Conservation (phyloP, 495 filamentous ascomycete species). For the Lophiotrema nucula region DNA sequence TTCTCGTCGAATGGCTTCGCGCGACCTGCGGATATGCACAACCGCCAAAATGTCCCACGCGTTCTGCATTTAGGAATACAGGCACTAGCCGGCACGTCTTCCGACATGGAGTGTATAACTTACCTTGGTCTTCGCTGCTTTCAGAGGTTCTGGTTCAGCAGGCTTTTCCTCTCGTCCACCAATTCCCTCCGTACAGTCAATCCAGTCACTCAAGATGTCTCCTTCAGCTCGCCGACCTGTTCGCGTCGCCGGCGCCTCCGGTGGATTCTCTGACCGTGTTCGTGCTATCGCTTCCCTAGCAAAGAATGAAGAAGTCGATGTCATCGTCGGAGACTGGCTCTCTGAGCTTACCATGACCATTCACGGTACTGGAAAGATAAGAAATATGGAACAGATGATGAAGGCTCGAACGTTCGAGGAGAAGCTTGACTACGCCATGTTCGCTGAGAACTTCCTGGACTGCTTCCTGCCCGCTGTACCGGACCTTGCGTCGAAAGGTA, state of each 20-base stretch:
- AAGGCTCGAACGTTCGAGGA: conserved; percentile 26
- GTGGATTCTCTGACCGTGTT: conserved; percentile 33
- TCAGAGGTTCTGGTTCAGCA: no score
- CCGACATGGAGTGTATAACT: conserved; percentile 9
- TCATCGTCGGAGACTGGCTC: conserved; percentile 34
- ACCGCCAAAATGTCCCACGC: not conserved
- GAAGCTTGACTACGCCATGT: conserved; percentile 29
- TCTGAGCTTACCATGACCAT: conserved; percentile 37
- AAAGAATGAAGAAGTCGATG: conserved; percentile 29
- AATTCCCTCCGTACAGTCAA: not conserved
- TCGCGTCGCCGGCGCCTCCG: conserved; percentile 30
- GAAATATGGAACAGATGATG: conserved; percentile 25
- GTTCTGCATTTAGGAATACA: not conserved
- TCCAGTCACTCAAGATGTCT: conserved; percentile 8
- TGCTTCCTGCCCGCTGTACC: conserved; percentile 36
- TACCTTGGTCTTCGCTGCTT: not conserved
- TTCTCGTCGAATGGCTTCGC: not conserved
- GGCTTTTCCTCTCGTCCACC: not conserved
- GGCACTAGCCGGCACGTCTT: not conserved
- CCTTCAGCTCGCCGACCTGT: conserved; percentile 24
- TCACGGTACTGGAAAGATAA: conserved; percentile 29
- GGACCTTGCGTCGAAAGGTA: conserved; percentile 23
- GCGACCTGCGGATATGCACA: conserved; percentile 3
- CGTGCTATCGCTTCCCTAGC: conserved; percentile 31
- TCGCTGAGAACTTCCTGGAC: conserved; percentile 33